phyloP scores from a whole-genome alignment of 2,329 filamentous ascomycete species.

The Penicillium sp. region DNA sequence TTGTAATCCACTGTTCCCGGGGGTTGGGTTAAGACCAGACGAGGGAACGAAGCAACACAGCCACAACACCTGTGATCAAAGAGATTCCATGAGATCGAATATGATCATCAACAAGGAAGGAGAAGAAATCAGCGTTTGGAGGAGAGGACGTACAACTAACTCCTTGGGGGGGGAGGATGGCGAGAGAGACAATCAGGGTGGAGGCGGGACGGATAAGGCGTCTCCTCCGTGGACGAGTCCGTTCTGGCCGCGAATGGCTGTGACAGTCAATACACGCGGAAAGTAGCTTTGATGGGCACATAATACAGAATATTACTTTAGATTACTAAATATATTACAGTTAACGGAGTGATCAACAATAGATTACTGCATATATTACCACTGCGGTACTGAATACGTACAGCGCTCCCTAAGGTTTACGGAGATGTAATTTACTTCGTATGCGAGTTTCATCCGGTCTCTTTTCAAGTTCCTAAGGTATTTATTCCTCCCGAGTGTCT shows the following conservation, averaged over 20 bases:
- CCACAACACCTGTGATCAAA: slow-evolving; percentile 7
- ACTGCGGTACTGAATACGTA: background rate
- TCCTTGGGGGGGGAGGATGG: slow-evolving; percentile 4
- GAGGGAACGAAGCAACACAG: slow-evolving; percentile 8
- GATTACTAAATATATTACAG: background rate
- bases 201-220: slow-evolving; percentile 25
- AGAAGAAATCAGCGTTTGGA: background rate
- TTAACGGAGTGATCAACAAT: background rate
- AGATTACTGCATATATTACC: background rate
- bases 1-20: slow-evolving; percentile 20
- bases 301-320: background rate
- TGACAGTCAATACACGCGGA: background rate
- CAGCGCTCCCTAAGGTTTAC: background rate
- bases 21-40: slow-evolving; percentile 1
- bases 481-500: background rate
- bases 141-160: background rate
- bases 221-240: slow-evolving; percentile 10
- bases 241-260: slow-evolving; percentile 2
- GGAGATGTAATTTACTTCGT: background rate
- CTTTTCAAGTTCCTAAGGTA: background rate
- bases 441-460: background rate
- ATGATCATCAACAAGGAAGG: background rate
- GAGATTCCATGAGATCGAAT: background rate
- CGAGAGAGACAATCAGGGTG: slow-evolving; percentile 4
- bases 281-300: background rate